Evolutionary conservation across 1,139 yeast species (phyloP).

Genomic region (Suzukiozyma palmioleophila): DNA sequence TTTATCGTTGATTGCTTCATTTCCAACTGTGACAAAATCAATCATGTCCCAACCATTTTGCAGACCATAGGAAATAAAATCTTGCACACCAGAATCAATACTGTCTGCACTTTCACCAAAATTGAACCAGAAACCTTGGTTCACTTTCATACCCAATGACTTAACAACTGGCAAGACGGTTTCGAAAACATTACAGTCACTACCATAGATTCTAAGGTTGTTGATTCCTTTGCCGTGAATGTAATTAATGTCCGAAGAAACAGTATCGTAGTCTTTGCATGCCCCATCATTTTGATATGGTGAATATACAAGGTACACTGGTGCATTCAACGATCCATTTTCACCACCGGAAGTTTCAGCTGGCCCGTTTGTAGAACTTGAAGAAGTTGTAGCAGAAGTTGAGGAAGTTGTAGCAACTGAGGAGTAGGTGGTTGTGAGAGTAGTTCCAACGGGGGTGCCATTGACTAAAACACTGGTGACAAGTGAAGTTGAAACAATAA

Average conservation of each 20-base stretch:
- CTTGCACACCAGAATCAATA: constrained; percentile 55
- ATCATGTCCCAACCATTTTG: constrained; percentile 64
- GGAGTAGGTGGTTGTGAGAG: constrained; percentile 3
- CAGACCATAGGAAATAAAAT: constrained; percentile 49
- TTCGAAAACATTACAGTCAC: constrained; percentile 70
- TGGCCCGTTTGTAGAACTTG: constrained; percentile 12
- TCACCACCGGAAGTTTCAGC: constrained; percentile 5
- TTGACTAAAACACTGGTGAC: not conserved
- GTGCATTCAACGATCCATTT: constrained; percentile 26
- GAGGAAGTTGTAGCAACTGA: constrained; percentile 8
- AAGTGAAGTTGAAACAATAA: not conserved
- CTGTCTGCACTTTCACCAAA: constrained; percentile 58
- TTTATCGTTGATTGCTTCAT: constrained; percentile 73
- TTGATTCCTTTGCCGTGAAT: constrained; percentile 60
- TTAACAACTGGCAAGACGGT: constrained; percentile 62
- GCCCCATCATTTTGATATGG: constrained; percentile 68
- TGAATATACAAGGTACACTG: constrained; percentile 66
- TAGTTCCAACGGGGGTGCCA: constrained; percentile 11
- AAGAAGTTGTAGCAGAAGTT: constrained; percentile 10
- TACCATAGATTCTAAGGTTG: constrained; percentile 73
- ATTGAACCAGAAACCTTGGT: constrained; percentile 84
- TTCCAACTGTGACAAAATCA: constrained; percentile 75
- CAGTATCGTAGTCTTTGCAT: constrained; percentile 58
- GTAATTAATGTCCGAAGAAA: constrained; percentile 53
- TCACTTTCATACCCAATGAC: constrained; percentile 62